Percentiles rank a stretch among this genome's conserved stretches.
Conservation (phyloP, 257 asterid genomes). For the Solanum commersonii region DNA sequence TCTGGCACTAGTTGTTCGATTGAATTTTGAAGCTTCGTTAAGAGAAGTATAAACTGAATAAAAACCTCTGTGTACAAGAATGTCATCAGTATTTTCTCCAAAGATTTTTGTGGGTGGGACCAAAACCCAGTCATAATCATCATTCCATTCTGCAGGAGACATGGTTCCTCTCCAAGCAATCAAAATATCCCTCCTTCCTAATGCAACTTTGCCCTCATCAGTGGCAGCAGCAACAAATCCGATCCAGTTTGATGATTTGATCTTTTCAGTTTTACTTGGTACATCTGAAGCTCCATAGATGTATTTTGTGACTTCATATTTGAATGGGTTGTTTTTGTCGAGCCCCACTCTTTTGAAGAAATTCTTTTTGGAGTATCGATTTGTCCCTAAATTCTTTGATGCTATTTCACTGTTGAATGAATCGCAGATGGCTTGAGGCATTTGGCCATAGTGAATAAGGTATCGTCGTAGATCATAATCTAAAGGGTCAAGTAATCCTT, state of each 20-base stretch:
- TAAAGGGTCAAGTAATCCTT: constrained; percentile 33
- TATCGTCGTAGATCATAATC: constrained; percentile 38
- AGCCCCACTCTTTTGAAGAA: constrained; percentile 33
- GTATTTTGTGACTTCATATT: constrained; percentile 28
- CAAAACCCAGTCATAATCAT: constrained; percentile 31
- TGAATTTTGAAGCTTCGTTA: constrained; percentile 3
- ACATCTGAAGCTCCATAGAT: constrained; percentile 34
- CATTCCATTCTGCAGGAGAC: constrained; percentile 15
- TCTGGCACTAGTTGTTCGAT: constrained; percentile 21
- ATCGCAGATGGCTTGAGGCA: constrained; percentile 51
- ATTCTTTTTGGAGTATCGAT: constrained; percentile 13
- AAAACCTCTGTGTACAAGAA: constrained; percentile 18
- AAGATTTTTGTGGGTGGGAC: constrained; percentile 16
- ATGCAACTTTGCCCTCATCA: constrained; percentile 34
- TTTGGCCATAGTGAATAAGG: constrained; percentile 39
- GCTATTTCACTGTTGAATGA: constrained; percentile 27
- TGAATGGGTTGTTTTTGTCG: constrained; percentile 19
- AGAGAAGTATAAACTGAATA: constrained; percentile 21
- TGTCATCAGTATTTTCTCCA: neutral
- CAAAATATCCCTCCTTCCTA: constrained; percentile 58
- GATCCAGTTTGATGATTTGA: constrained; percentile 37
- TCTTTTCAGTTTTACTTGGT: neutral
- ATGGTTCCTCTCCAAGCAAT: constrained; percentile 59
- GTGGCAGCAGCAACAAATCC: constrained; percentile 54
- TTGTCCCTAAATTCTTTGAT: constrained; percentile 20